Conservation (phyloP, 2,329 filamentous ascomycete species). For the Calonectria leucothoes region DNA sequence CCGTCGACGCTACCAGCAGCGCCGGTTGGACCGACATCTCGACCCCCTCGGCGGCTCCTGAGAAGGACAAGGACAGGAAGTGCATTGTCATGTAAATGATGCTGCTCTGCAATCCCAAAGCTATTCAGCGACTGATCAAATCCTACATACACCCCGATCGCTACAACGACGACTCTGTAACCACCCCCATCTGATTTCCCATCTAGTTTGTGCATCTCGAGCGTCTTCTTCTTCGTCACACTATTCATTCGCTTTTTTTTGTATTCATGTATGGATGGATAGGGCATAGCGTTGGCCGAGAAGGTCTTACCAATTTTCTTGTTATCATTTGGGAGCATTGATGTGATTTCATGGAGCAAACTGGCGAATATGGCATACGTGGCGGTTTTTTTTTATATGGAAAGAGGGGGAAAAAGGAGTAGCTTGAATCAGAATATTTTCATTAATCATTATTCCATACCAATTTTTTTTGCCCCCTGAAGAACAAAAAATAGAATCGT, state of each 20-base stretch:
- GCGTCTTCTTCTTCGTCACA: conserved; percentile 21
- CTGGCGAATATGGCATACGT: conserved; percentile 21
- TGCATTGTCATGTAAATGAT: conserved; percentile 63
- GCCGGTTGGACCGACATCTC: conserved; percentile 67
- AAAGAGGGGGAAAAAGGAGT: conserved; percentile 4
- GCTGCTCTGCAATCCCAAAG: conserved; percentile 11
- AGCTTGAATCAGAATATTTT: background rate
- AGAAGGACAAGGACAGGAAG: conserved; percentile 61
- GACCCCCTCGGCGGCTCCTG: conserved; percentile 41
- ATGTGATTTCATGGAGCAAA: conserved; percentile 23
- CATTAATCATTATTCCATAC: background rate
- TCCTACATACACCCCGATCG: conserved; percentile 33
- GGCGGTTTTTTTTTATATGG: background rate
- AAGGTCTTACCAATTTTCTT: conserved; percentile 1
- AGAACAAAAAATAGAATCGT: background rate
- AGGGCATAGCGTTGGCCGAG: conserved; percentile 25
- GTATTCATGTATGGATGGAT: conserved; percentile 26
- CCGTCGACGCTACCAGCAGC: conserved; percentile 55
- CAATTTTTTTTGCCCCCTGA: background rate
- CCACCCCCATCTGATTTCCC: conserved; percentile 7
- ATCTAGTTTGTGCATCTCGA: conserved; percentile 17
- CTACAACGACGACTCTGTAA: conserved; percentile 21
- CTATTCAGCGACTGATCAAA: conserved; percentile 23
- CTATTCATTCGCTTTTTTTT: conserved; percentile 28
- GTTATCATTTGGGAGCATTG: conserved; percentile 27